phyloP scores from a whole-genome alignment of 2,329 filamentous ascomycete genomes.

The Aspergillus udagawae region DNA sequence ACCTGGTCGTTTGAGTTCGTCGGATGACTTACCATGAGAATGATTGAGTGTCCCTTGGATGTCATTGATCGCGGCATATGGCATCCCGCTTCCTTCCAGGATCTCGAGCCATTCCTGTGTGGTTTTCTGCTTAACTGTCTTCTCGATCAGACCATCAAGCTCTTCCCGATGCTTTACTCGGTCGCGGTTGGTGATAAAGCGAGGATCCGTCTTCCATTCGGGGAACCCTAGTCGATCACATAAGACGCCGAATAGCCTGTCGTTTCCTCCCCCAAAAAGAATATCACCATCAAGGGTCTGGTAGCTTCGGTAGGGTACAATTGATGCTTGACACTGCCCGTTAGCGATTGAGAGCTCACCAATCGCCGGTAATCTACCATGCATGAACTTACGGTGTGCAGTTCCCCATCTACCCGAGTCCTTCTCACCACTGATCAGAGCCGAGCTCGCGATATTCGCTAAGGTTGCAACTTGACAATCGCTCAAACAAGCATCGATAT shows the following conservation, averaged over 20 bases:
- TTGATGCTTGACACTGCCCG: constrained; percentile 63
- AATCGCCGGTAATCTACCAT: background rate
- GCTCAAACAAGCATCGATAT: constrained; percentile 85
- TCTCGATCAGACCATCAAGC: constrained; percentile 76
- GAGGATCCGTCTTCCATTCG: constrained; percentile 55
- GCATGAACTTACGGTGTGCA: constrained; percentile 67
- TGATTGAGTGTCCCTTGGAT: constrained; percentile 80
- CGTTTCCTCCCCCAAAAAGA: constrained; percentile 61
- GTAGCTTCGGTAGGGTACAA: constrained; percentile 90
- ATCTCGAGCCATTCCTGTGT: constrained; percentile 84
- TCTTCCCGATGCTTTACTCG: constrained; percentile 65
- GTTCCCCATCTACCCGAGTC: constrained; percentile 94
- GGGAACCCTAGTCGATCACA: constrained; percentile 55
- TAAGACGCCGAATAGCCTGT: constrained; percentile 58
- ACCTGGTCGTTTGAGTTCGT: background rate
- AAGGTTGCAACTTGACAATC: constrained; percentile 94
- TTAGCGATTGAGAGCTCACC: background rate
- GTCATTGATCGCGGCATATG: constrained; percentile 92
- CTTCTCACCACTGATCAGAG: constrained; percentile 78
- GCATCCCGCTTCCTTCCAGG: constrained; percentile 88
- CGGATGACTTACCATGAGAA: constrained; percentile 62
- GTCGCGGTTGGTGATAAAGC: constrained; percentile 56
- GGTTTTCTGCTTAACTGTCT: constrained; percentile 68
- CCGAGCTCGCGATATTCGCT: constrained; percentile 92
- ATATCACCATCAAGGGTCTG: constrained; percentile 61